Conservation (phyloP, 2,329 filamentous ascomycete genomes). For the Clarireedia paspali region DNA sequence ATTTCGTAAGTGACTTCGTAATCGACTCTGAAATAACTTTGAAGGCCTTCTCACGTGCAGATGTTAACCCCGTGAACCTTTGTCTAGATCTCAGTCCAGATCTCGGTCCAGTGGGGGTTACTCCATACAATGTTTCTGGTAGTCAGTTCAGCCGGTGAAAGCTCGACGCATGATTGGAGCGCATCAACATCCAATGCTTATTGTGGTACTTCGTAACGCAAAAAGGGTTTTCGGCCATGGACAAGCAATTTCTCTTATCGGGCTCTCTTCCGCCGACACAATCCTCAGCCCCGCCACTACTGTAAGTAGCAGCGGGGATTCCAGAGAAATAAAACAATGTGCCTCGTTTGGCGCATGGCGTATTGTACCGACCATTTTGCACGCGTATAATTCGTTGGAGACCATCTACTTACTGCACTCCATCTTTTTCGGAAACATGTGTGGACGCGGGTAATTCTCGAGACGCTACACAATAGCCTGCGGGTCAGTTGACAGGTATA, state of each 20-base stretch:
- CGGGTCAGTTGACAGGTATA: slow-evolving; percentile 8
- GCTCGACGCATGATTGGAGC: slow-evolving; percentile 7
- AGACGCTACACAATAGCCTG: neutral
- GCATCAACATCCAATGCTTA: slow-evolving; percentile 6
- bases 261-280: slow-evolving; percentile 10
- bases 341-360: neutral
- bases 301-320: neutral
- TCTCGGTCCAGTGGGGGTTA: too few species aligned
- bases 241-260: slow-evolving; percentile 1
- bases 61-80: too few species aligned
- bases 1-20: too few species aligned
- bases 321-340: neutral
- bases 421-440: neutral
- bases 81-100: too few species aligned
- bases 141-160: neutral
- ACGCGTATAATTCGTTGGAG: slow-evolving; percentile 9
- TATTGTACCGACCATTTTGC: neutral
- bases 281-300: slow-evolving; percentile 2
- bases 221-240: neutral
- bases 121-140: too few species aligned
- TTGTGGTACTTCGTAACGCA: neutral
- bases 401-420: neutral
- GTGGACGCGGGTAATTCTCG: slow-evolving; percentile 3
- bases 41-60: too few species aligned
- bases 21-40: too few species aligned